Conservation (phyloP, 352 stramenopile genomes). For the Globisporangium perplexum region DNA sequence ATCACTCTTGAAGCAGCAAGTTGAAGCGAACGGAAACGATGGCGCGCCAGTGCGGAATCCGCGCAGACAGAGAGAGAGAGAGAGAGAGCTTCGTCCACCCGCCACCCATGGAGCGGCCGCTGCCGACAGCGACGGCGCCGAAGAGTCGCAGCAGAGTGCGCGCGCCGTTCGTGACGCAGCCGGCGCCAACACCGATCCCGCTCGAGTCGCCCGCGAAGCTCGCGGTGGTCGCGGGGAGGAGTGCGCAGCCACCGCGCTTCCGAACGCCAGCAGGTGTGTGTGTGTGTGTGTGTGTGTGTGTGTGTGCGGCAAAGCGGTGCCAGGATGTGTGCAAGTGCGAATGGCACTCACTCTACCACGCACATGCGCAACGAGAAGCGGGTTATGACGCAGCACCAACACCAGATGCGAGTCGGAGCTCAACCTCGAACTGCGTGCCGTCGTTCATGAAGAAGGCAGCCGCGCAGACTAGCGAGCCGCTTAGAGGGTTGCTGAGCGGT, state of each 20-base stretch:
- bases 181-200: conserved; percentile 8
- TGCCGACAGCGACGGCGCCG: background rate
- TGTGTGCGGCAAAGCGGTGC: no score
- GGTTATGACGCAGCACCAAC: background rate
- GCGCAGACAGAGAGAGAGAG: background rate
- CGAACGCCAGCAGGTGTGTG: background rate
- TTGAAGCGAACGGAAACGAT: background rate
- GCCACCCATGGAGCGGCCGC: background rate
- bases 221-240: background rate
- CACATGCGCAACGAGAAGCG: background rate
- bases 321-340: background rate
- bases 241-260: background rate
- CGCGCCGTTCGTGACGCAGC: background rate
- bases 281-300: background rate
- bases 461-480: background rate
- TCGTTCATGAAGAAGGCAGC: background rate
- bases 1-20: conserved; percentile 3
- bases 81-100: no score
- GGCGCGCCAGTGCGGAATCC: background rate
- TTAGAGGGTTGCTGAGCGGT: background rate
- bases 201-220: conserved; percentile 11
- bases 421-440: background rate
- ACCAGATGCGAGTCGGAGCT: background rate
- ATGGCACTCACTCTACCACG: background rate
- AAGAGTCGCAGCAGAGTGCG: background rate